Evolutionary conservation across 306 rosid genomes (phyloP).

Genomic region (Corylus avellana): DNA sequence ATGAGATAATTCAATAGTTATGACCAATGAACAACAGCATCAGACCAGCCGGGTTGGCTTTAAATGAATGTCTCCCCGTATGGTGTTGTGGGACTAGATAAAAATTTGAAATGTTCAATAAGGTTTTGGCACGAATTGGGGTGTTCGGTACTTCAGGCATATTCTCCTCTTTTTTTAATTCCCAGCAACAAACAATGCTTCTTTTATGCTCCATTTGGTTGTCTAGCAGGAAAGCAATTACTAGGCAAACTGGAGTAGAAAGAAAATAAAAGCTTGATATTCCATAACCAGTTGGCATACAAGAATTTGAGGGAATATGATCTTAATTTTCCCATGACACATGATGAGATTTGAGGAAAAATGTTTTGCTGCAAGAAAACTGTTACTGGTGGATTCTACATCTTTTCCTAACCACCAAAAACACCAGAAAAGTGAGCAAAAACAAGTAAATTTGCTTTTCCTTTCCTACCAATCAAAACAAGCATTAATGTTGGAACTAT

Average conservation of each 20-base stretch:
- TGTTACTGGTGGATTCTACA: not conserved
- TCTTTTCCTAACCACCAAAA: conserved; percentile 1
- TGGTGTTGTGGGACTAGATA: not conserved
- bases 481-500: not conserved
- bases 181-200: not conserved
- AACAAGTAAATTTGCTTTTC: not conserved
- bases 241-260: not conserved
- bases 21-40: not conserved
- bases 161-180: not conserved
- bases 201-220: not conserved
- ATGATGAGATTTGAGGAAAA: not conserved
- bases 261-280: not conserved
- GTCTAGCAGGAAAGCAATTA: not conserved
- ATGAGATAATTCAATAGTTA: not conserved
- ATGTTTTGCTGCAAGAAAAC: not conserved
- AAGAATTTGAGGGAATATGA: not conserved
- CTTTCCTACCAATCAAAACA: not conserved
- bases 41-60: not conserved
- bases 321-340: not conserved
- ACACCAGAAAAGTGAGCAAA: not conserved
- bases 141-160: not conserved
- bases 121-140: not conserved
- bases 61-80: not conserved
- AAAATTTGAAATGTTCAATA: not conserved
- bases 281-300: not conserved